These are phyloP conservation scores for Verticillium nubilum DNA, from an alignment of 2,329 filamentous ascomycete genomes.

Conservation along the genomic window DNA sequence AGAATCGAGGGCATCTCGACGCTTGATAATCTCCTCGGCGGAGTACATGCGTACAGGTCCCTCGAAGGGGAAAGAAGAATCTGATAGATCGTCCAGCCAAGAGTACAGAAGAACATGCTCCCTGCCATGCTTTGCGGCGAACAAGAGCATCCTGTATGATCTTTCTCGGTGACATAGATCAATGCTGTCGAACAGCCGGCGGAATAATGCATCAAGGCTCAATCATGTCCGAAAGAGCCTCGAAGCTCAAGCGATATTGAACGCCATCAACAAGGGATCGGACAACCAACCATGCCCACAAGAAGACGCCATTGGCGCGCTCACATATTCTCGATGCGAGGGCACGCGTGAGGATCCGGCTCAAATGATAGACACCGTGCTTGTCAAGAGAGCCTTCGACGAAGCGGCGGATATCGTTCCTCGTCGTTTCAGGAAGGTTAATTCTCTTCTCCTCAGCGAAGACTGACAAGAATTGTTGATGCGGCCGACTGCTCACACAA, in stretches of 20 bases:
- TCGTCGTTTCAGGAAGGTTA: neutral
- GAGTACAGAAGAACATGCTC: neutral
- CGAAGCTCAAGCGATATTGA: neutral
- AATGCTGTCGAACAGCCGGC: neutral
- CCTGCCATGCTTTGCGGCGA: neutral
- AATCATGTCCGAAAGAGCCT: neutral
- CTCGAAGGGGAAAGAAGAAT: neutral
- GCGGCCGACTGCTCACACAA: conserved; percentile 1
- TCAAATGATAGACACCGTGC: neutral
- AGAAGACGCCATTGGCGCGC: neutral
- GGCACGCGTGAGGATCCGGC: neutral
- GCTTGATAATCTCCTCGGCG: neutral
- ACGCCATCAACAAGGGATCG: neutral
- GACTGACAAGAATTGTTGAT: neutral
- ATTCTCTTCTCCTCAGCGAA: neutral
- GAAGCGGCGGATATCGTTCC: neutral
- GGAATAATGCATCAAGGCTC: neutral
- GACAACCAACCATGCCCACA: conserved; percentile 1
- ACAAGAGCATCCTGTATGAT: neutral
- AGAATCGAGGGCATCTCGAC: neutral
- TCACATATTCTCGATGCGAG: neutral
- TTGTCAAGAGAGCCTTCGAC: neutral
- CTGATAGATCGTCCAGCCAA: neutral
- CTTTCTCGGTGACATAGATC: neutral
- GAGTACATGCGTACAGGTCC: neutral